A percentile compares a stretch with the other conserved stretches of the same genome.
Conservation (phyloP, 345 rosid species). For the Pugionium dolabratum region DNA sequence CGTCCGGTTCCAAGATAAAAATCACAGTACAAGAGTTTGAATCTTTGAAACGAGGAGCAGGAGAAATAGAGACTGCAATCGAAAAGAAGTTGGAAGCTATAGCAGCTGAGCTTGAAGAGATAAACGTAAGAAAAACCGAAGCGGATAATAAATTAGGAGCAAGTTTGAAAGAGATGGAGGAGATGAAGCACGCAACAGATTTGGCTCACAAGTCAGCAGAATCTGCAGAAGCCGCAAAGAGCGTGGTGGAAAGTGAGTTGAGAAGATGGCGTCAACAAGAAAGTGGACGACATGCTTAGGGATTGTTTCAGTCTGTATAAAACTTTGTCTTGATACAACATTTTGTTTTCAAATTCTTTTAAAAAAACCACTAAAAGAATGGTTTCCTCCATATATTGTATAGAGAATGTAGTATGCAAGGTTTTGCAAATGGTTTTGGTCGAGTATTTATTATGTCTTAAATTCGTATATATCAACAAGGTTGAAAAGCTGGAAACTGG, state of each 20-base stretch:
- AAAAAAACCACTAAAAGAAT: too few species aligned
- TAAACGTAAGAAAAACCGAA: constrained; percentile 47
- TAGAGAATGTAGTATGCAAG: too few species aligned
- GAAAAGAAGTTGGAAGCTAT: constrained; percentile 53
- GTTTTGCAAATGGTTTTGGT: too few species aligned
- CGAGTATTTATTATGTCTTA: too few species aligned
- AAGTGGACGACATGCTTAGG: constrained; percentile 34
- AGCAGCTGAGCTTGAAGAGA: constrained; percentile 49
- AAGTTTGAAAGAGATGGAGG: constrained; percentile 56
- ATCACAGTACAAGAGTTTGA: constrained; percentile 60
- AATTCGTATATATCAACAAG: too few species aligned
- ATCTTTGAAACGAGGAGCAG: constrained; percentile 51
- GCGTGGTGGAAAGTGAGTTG: constrained; percentile 64
- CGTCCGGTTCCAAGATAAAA: constrained; percentile 46
- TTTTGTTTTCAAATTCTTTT: neutral
- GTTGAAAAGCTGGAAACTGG: constrained; percentile 33
- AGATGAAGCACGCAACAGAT: constrained; percentile 68
- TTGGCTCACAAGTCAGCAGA: constrained; percentile 71
- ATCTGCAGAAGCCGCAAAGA: constrained; percentile 68
- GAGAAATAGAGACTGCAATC: constrained; percentile 49
- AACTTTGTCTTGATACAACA: constrained; percentile 12
- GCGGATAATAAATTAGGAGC: constrained; percentile 54
- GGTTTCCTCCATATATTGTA: too few species aligned
- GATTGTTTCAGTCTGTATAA: constrained; percentile 26
- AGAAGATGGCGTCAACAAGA: constrained; percentile 58